Percentiles rank a stretch among this genome's conserved stretches.
Evolutionary conservation across 1,139 yeast genomes (phyloP).

Genomic region (Taphrina wiesneri): DNA sequence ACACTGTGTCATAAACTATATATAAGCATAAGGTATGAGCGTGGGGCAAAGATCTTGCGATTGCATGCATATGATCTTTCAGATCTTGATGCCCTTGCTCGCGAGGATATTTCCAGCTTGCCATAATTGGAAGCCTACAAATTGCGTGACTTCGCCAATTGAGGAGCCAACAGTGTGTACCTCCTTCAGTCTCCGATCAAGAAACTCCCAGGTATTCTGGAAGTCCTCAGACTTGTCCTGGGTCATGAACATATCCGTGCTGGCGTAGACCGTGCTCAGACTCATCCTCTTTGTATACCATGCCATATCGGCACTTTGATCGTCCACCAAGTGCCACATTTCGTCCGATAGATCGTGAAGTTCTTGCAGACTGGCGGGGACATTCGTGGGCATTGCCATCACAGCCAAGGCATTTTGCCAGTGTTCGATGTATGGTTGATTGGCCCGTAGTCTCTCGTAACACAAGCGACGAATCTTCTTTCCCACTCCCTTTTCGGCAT

Average conservation of each 20-base stretch:
- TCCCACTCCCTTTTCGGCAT: constrained; percentile 43
- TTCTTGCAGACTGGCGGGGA: constrained; percentile 59
- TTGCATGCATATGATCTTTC: not conserved
- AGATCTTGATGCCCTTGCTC: constrained; percentile 21
- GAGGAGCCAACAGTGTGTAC: constrained; percentile 59
- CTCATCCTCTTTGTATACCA: constrained; percentile 90
- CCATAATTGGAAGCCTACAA: constrained; percentile 56
- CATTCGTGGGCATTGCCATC: constrained; percentile 58
- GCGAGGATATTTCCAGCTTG: constrained; percentile 28
- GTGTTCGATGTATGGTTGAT: constrained; percentile 55
- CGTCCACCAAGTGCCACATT: constrained; percentile 76
- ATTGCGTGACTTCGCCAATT: constrained; percentile 67
- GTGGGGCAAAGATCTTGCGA: not conserved
- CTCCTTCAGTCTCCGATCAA: constrained; percentile 60
- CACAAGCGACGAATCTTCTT: constrained; percentile 54
- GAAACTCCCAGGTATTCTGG: constrained; percentile 62
- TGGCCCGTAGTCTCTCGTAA: constrained; percentile 62
- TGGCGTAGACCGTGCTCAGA: constrained; percentile 67
- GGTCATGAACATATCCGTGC: constrained; percentile 74
- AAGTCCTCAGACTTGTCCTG: constrained; percentile 65
- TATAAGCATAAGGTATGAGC: not conserved
- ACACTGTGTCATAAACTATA: not conserved
- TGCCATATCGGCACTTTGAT: constrained; percentile 76
- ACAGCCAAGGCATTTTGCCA: constrained; percentile 53
- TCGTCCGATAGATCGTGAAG: constrained; percentile 79